These are phyloP conservation scores for Pleodorina starrii DNA, from an alignment of 139 green algal species.

Conservation along the genomic window DNA sequence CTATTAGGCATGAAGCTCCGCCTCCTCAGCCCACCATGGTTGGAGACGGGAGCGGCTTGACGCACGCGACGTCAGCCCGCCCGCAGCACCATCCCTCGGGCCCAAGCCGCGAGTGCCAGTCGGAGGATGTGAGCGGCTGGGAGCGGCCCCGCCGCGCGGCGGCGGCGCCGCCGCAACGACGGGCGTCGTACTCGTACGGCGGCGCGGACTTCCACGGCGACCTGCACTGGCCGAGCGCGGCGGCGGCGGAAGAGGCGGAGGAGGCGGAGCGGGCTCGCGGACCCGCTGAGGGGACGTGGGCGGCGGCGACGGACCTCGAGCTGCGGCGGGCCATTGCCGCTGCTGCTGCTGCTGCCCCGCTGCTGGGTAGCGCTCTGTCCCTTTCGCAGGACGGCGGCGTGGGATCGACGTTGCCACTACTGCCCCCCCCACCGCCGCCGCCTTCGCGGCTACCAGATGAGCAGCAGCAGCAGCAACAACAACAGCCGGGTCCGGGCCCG, in stretches of 20 bases:
- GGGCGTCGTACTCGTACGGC: background rate
- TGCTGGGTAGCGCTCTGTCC: background rate
- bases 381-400: conserved; percentile 15
- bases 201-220: background rate
- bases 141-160: too few relatives aligned
- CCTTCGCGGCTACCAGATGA: background rate
- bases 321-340: background rate
- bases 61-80: too few relatives aligned
- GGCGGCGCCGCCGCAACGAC: background rate
- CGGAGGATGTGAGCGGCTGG: too few relatives aligned
- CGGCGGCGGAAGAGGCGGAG: background rate
- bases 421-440: background rate
- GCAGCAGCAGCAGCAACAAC: background rate
- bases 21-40: too few relatives aligned
- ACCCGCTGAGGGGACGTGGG: background rate
- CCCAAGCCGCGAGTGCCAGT: too few relatives aligned
- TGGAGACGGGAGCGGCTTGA: too few relatives aligned
- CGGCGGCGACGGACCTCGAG: background rate
- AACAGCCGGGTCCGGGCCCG: background rate
- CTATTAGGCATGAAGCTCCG: too few relatives aligned
- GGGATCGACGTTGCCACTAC: background rate
- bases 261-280: background rate
- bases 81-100: too few relatives aligned
- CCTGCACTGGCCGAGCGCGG: background rate
- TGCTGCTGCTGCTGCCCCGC: too few relatives aligned